Base-by-base conservation (phyloP, 1,284 basidiomycete species). In the Papiliotrema nemorosa region DNA sequence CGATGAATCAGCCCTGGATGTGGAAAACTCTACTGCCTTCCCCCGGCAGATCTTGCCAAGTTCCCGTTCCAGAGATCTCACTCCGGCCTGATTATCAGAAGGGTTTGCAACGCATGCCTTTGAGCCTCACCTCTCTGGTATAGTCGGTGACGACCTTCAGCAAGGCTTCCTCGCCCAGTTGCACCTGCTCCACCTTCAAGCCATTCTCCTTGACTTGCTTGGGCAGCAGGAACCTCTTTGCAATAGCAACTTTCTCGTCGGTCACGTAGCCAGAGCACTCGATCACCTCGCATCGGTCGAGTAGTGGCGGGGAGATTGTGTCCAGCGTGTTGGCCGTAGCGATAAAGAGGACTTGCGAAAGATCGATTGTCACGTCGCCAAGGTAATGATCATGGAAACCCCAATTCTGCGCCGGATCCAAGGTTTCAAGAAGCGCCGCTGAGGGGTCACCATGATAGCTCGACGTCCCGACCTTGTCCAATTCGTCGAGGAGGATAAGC, bases 371-470 rank as follows among this genome's bases (percentile, higher is more conserved):
- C 21, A 97, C 90, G 65, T 97, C 91, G 83, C 93, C 91, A 69
- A 73, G 63, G 53, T 71, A 73, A 59, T 96, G 92, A 70, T 97
- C 94, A 60, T 96, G 79, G 80, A 97, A 97, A 29, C 84, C 85
- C 47, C 85, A 87, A 72, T 98, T 97, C 77, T 98, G 94, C 67
- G 97, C 94, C 0, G 94, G 94, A 73, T 98, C 94, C 44, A 98
- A 79, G 85, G 97, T 94, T 76, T 98, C 94, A 27, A 98, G 79
- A 49, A 98, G 73, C 0, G 94, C 94, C 54, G 90, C 93, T 0
- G 89, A 83, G 3, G 94, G 94, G 72, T 98, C 94, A 1, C 94
- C 94, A 63, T 73, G 69, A 49, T 62, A 67, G 47, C 60, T 67
- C 13, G 65, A 67, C 22, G 60, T 58, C 7, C 67, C 67, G 18